A percentile compares a stretch with the other conserved stretches of the same genome.
Conservation (phyloP, 2,329 filamentous ascomycete species). For the Xylaria polymorpha region DNA sequence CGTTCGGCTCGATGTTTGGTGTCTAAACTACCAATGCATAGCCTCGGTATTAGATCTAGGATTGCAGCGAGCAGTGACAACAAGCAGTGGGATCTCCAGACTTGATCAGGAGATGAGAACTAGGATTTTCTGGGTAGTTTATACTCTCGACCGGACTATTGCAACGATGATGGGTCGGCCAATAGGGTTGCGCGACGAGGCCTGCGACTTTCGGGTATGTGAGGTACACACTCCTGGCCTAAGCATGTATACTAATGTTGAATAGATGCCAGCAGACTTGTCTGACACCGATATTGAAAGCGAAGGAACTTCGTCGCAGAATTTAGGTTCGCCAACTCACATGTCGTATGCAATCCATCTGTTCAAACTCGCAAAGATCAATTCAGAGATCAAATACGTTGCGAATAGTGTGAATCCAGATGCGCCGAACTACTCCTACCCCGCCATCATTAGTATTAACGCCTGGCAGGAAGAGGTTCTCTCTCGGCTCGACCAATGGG, state of each 20-base stretch:
- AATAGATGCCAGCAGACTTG: conserved; percentile 36
- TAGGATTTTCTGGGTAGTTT: conserved; percentile 66
- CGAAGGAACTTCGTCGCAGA: background rate
- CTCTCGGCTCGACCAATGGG: conserved; percentile 48
- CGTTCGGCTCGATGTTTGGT: conserved; percentile 63
- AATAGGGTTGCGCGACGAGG: conserved; percentile 66
- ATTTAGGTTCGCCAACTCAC: conserved; percentile 23
- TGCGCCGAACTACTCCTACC: conserved; percentile 59
- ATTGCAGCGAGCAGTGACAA: conserved; percentile 61
- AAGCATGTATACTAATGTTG: background rate
- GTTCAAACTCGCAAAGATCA: conserved; percentile 60
- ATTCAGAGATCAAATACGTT: conserved; percentile 69
- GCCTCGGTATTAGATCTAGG: conserved; percentile 63
- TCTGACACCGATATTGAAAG: conserved; percentile 40
- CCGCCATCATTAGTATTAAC: conserved; percentile 54
- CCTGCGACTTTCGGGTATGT: conserved; percentile 61
- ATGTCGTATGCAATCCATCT: conserved; percentile 61
- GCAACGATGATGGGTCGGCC: conserved; percentile 68
- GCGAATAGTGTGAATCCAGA: conserved; percentile 63
- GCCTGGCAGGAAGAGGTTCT: conserved; percentile 60
- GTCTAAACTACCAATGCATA: conserved; percentile 66
- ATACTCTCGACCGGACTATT: conserved; percentile 62
- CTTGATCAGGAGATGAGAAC: conserved; percentile 66
- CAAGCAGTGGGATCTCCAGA: conserved; percentile 56
- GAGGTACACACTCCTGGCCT: background rate